Evolutionary conservation across 768 basidiomycete genomes (phyloP).

Genomic region (Hygrocybe coccinea): DNA sequence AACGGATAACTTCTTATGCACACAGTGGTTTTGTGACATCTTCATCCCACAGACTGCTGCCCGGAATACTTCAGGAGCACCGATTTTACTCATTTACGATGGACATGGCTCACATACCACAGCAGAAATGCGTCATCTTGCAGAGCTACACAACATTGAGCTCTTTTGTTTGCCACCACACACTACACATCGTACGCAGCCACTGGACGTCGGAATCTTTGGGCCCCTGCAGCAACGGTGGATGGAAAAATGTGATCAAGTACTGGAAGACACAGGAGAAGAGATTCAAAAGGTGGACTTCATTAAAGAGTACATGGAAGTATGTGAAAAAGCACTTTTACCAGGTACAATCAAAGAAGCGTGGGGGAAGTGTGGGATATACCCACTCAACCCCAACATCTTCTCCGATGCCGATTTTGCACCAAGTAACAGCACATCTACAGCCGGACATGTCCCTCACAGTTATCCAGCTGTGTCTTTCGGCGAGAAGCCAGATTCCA

Average conservation of each 20-base stretch:
- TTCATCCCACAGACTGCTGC: slow-evolving; percentile 31
- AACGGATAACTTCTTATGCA: slow-evolving; percentile 20
- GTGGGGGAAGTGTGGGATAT: slow-evolving; percentile 20
- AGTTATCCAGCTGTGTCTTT: too few species aligned
- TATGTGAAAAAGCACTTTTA: slow-evolving; percentile 15
- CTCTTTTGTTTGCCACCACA: slow-evolving; percentile 34
- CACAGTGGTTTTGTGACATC: slow-evolving; percentile 1
- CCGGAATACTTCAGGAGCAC: slow-evolving; percentile 11
- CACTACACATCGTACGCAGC: slow-evolving; percentile 34
- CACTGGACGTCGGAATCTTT: slow-evolving; percentile 36
- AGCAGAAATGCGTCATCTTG: slow-evolving; percentile 12
- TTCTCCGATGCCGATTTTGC: slow-evolving; percentile 9
- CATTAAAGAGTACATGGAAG: too few species aligned
- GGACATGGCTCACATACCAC: slow-evolving; percentile 21
- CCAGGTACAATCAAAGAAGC: slow-evolving; percentile 13
- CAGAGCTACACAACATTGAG: slow-evolving; percentile 21
- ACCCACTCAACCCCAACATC: slow-evolving; percentile 15
- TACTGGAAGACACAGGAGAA: slow-evolving; percentile 22
- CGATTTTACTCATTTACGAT: slow-evolving; percentile 20
- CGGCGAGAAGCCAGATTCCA: too few species aligned
- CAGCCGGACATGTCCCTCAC: too few species aligned
- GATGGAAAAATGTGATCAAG: slow-evolving; percentile 16
- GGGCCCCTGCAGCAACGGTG: slow-evolving; percentile 27
- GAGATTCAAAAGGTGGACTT: slow-evolving; percentile 22
- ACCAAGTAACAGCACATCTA: neutral